Percentiles rank a stretch among this genome's conserved stretches.
Conservation (phyloP, 116 monocot species). For the Dioscorea cayenensis region DNA sequence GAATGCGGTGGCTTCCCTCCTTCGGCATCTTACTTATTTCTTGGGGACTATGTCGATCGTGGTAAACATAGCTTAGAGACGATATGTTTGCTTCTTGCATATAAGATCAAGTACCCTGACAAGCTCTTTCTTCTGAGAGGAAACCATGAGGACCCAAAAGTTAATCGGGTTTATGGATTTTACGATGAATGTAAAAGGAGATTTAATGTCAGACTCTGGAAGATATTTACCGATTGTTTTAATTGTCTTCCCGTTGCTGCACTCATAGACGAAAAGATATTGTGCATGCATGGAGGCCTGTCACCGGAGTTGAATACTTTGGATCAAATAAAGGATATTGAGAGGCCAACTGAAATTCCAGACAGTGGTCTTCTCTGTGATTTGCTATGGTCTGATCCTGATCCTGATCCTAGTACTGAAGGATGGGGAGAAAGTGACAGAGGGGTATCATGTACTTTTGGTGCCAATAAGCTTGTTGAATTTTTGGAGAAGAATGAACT, state of each 20-base stretch:
- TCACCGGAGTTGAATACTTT: slow-evolving; percentile 16
- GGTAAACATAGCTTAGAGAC: slow-evolving; percentile 15
- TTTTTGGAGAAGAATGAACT: slow-evolving; percentile 15
- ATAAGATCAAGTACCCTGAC: slow-evolving; percentile 14
- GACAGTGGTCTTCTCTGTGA: slow-evolving; percentile 16
- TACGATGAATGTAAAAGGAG: slow-evolving; percentile 15
- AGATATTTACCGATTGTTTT: slow-evolving; percentile 17
- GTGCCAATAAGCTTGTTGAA: slow-evolving; percentile 9
- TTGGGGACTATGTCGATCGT: slow-evolving; percentile 15
- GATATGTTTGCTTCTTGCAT: slow-evolving; percentile 15
- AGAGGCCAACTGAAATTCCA: slow-evolving; percentile 13
- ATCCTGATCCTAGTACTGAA: slow-evolving; percentile 10
- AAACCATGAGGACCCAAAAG: slow-evolving; percentile 17
- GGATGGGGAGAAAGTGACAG: slow-evolving; percentile 15
- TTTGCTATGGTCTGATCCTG: slow-evolving; percentile 20
- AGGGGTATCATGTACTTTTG: slow-evolving; percentile 15
- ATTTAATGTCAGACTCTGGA: slow-evolving; percentile 14
- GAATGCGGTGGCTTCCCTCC: slow-evolving; percentile 14
- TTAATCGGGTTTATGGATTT: slow-evolving; percentile 13
- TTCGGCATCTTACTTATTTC: slow-evolving; percentile 12
- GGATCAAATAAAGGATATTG: slow-evolving; percentile 11
- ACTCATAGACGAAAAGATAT: slow-evolving; percentile 14
- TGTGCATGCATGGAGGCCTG: slow-evolving; percentile 13
- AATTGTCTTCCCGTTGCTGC: slow-evolving; percentile 15
- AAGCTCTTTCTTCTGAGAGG: slow-evolving; percentile 13